Percentiles rank a stretch among this genome's conserved stretches.
Evolutionary conservation across 345 rosid genomes (phyloP).

Genomic region (Theobroma cacao): DNA sequence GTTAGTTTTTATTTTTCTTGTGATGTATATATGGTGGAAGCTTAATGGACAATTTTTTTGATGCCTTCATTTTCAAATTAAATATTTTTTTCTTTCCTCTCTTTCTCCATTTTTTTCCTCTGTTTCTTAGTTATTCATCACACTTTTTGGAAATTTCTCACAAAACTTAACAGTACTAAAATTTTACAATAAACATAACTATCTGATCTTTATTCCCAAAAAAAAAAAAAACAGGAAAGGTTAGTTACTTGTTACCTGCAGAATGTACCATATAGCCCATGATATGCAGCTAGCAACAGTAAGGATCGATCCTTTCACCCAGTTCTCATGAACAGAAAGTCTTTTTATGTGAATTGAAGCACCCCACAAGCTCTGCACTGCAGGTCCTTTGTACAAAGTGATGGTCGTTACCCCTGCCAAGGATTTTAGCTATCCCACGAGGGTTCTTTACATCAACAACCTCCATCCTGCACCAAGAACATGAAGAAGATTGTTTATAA

Average conservation of each 20-base stretch:
- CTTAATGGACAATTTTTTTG: no score
- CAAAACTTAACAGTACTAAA: no score
- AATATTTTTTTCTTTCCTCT: no score
- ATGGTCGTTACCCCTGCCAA: slow-evolving; percentile 47
- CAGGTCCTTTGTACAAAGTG: slow-evolving; percentile 57
- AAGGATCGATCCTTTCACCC: slow-evolving; percentile 60
- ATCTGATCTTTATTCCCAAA: background rate
- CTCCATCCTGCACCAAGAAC: slow-evolving; percentile 43
- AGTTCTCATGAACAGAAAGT: slow-evolving; percentile 31
- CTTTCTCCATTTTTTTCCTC: no score
- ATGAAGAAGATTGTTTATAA: background rate
- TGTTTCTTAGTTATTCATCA: no score
- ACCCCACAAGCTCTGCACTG: slow-evolving; percentile 28
- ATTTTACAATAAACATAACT: no score
- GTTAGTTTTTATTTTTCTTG: no score
- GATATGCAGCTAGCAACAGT: slow-evolving; percentile 51
- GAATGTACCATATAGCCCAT: slow-evolving; percentile 57
- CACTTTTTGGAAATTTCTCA: no score
- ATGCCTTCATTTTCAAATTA: no score
- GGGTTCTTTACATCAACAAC: slow-evolving; percentile 40
- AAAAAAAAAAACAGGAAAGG: background rate
- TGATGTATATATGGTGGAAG: no score
- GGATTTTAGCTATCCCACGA: slow-evolving; percentile 52
- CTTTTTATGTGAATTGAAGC: slow-evolving; percentile 41
- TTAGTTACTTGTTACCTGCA: slow-evolving; percentile 42